Base-by-base conservation (phyloP, 495 filamentous ascomycete species). In the Aspergillus biplanus region DNA sequence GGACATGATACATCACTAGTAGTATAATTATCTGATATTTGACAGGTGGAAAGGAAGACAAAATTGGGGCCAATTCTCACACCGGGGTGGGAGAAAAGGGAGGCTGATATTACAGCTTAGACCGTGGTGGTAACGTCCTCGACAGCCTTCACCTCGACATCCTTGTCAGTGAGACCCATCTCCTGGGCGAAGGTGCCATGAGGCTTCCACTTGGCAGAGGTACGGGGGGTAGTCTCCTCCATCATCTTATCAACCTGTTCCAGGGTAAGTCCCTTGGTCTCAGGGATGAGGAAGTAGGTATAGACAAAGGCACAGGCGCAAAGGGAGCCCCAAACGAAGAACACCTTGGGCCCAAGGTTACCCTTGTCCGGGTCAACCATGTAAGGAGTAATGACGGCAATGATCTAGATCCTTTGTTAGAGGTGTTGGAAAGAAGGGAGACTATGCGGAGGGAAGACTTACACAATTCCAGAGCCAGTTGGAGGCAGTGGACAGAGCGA, bases 231-330 rank as follows among this genome's bases (percentile, higher is more conserved):
- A 32, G 85, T 87, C 83, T 95, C 91, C 78, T 92, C 91, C 82
- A 96, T 85, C 92, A 94, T 93, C 77, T 86, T 85, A 79, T 95
- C 92, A 69, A 96, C 89, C 73, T 96, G 91, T 80, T 96, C 92
- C 52, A 95, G 89, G 16, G 90, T 88, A 18, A 96, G 82, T 63
- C 91, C 91, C 86, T 93, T 94, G 73, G 91, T 93, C 83, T 93
- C 91, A 56, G 89, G 89, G 49, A 95, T 83, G 47, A 93, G 82
- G 84, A 91, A 89, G 83, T 89, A 93, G 47, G 90, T 85, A 81
- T 89, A 93, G 69, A 91, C 65, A 61, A 90, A 82, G 60, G 84
- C 86, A 61, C 78, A 68, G 62, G 73, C 67, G 82, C 90, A 92
- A 55, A 92, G 86, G 8, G 80, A 83, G 33, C 90, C 90, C 90